Base-by-base conservation (phyloP, 108 stramenopile species). In the Fragilaria crotonensis region DNA sequence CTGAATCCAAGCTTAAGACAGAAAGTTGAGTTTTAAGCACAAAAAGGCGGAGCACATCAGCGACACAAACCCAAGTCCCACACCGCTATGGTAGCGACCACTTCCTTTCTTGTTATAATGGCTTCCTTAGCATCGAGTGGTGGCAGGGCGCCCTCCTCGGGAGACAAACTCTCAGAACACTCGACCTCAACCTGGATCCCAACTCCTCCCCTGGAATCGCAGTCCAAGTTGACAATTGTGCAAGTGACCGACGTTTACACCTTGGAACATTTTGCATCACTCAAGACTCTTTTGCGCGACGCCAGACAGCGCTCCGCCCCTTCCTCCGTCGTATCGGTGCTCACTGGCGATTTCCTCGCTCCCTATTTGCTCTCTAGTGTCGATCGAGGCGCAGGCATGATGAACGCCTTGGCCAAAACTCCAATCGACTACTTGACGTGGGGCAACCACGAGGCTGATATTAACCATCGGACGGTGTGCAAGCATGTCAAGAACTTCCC, bases 231-330 rank as follows among this genome's bases (percentile, higher is more conserved):
- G 47, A 56, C 54, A 22, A 48, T 80, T 3, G 31, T 73, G 22
- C 78, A 80, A 52, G 71, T 80, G 32, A 80, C 73, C 0, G 78
- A 80, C 52, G 66, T 74, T 1, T 80, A 80, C 54, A 72, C 70
- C 2, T 50, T 80, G 50, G 78, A 75, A 27, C 30, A 71, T 33
- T 72, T 80, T 31, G 66, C 71, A 27, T 60, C 58, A 5, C 65
- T 80, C 52, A 68, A 68, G 52, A 80, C 74, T 22, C 27, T 80
- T 46, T 3, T 80, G 5, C 52, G 29, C 0, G 59, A 63, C n/a
- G 59, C 26, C 2, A 54, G 59, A 18, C 54, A 31, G 23, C 30
- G 17, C 47, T 46, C 45, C 45, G 2, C 3, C 45, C 4, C 4
- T 5, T 2, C 44, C 48, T 33, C 45, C 0, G 59, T 61, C 0